Base-by-base conservation (phyloP, 1,139 yeast genomes). In the Yarrowia galli region DNA sequence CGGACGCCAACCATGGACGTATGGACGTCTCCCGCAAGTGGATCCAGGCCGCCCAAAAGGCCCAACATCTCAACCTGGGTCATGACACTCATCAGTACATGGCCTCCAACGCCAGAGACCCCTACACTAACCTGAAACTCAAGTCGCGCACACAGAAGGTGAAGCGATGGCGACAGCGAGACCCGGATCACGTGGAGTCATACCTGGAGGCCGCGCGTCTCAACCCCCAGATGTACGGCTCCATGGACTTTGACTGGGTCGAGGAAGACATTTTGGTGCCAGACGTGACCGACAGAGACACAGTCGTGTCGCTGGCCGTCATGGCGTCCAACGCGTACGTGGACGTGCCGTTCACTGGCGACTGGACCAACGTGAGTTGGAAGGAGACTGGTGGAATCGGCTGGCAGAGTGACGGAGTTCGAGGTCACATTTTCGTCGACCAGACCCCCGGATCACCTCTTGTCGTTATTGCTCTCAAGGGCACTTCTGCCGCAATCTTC, bases 301-400 rank as follows among this genome's bases (percentile, higher is more conserved):
- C 98, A 0, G 76, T 95, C 7, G 81, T 93, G 6, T 81, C 90
- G 1, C 79, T 95, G 60, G 99, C 98, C 0, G 79, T 89, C 68
- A 89, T 95, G 85, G 87, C 98, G 0, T 90, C 97, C 1, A 91
- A 95, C 77, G 98, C 99, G 2, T 95, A 95, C 75, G 97, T 92
- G 2, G 84, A 85, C 65, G 80, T 86, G 46, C 98, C 98, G 1
- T 78, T 81, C 48, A 85, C 87, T 46, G 97, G 93, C 68, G 97
- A 92, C 76, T 95, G 99, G 99, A 80, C 89, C 58, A 96, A 93
- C 73, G 87, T 93, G 7, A 88, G 71, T 69, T 13, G 69, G 71
- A 65, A 54, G 7, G 43, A 53, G n/a, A 68, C 71, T 2, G 48
- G 71, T 20, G 80, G 80, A 3, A 89, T 89, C 76, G 98, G 99